Conservation (phyloP, 2,329 filamentous ascomycete genomes). For the Clarireedia sp. region DNA sequence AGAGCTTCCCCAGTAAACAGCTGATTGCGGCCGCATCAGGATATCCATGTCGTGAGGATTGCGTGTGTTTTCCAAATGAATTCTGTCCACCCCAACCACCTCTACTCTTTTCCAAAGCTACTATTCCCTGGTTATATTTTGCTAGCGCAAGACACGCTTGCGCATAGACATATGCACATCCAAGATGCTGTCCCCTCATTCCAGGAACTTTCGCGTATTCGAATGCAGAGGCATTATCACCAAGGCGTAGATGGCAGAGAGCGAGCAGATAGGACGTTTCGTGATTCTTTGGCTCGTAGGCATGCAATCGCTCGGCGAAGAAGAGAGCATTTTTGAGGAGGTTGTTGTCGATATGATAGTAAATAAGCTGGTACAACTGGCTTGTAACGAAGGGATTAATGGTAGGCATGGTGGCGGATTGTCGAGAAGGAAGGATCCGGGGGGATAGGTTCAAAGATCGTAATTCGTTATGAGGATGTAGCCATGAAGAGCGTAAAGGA, state of each 20-base stretch:
- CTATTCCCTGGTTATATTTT: conserved; percentile 71
- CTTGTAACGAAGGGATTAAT: conserved; percentile 24
- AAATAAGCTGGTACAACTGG: conserved; percentile 48
- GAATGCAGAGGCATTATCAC: conserved; percentile 77
- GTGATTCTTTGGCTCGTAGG: conserved; percentile 71
- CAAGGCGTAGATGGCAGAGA: conserved; percentile 74
- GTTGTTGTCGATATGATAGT: conserved; percentile 80
- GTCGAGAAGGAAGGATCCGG: conserved; percentile 7
- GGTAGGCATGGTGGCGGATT: conserved; percentile 24
- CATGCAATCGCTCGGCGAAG: conserved; percentile 77
- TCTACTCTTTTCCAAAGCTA: conserved; percentile 74
- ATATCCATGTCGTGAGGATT: conserved; percentile 62
- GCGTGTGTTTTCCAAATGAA: conserved; percentile 74
- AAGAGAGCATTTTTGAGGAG: conserved; percentile 87
- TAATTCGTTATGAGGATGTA: conserved; percentile 21
- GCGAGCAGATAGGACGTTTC: conserved; percentile 80
- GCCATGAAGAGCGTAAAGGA: conserved; percentile 24
- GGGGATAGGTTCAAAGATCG: conserved; percentile 13
- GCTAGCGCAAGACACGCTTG: conserved; percentile 78
- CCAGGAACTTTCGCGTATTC: conserved; percentile 69
- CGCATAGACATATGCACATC: conserved; percentile 86
- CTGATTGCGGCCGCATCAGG: conserved; percentile 81
- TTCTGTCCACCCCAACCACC: conserved; percentile 68
- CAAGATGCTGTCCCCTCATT: conserved; percentile 66
- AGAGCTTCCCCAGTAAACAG: conserved; percentile 80